These are phyloP conservation scores for Xerocomus amazonicus DNA, from an alignment of 1,284 basidiomycete species.

Conservation along the genomic window DNA sequence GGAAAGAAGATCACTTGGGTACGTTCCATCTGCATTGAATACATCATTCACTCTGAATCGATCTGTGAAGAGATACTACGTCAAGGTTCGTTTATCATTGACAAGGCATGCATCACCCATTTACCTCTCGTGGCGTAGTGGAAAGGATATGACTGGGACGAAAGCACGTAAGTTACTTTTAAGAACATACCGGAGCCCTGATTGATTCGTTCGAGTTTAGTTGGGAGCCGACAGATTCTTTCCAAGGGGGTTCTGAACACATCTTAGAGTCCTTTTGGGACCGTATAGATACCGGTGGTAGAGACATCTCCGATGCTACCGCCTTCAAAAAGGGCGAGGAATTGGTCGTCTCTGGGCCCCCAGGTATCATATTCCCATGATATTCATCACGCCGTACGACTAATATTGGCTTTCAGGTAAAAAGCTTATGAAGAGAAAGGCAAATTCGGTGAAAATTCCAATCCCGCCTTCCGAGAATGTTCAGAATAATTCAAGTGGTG, in stretches of 20 bases:
- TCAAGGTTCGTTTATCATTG: conserved; percentile 47
- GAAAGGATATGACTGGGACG: conserved; percentile 58
- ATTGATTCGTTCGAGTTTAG: conserved; percentile 34
- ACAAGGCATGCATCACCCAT: not conserved
- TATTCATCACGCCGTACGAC: not conserved
- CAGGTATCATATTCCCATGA: conserved; percentile 37
- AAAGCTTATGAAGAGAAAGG: conserved; percentile 25
- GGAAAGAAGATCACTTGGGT: conserved; percentile 47
- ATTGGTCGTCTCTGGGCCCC: conserved; percentile 53
- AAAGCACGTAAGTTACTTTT: conserved; percentile 60
- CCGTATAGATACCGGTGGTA: conserved; percentile 45
- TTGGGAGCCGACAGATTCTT: conserved; percentile 67
- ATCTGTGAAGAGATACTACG: conserved; percentile 51
- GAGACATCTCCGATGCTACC: conserved; percentile 47
- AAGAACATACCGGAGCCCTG: not conserved
- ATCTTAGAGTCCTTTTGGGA: conserved; percentile 60
- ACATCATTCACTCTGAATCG: conserved; percentile 19
- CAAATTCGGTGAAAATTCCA: conserved; percentile 5
- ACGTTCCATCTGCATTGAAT: conserved; percentile 16
- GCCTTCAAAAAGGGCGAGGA: conserved; percentile 55
- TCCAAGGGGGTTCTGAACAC: conserved; percentile 52
- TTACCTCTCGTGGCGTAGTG: conserved; percentile 43
- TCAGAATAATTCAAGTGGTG: conserved; percentile 8
- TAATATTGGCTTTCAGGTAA: conserved; percentile 16
- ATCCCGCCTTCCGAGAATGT: conserved; percentile 7